Evolutionary conservation across 352 stramenopile species (phyloP).

Genomic region (Stramenopiles sp.): DNA sequence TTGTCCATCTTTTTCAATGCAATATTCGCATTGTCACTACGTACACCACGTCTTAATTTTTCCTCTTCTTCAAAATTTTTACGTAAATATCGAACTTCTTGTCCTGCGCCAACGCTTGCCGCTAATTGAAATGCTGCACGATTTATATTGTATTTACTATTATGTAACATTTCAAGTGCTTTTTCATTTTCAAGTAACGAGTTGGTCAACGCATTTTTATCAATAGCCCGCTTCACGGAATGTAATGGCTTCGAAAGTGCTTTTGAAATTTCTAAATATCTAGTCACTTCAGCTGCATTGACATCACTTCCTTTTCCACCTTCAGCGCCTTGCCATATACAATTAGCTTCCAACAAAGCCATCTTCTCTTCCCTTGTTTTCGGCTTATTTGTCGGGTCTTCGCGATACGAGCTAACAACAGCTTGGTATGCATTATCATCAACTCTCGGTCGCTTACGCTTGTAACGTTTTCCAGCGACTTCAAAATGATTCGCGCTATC

Average conservation of each 20-base stretch:
- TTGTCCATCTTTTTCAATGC: too few relatives aligned
- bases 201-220: neutral
- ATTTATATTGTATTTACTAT: neutral
- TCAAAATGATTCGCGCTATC: neutral
- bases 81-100: neutral
- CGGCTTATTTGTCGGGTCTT: neutral
- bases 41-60: neutral
- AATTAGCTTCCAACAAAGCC: neutral
- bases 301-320: neutral
- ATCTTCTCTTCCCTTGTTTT: neutral
- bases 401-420: neutral
- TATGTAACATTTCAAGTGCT: neutral
- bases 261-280: neutral
- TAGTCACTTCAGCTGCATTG: neutral
- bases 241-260: neutral
- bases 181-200: neutral
- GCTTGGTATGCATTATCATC: neutral
- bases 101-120: neutral
- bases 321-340: neutral
- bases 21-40: neutral
- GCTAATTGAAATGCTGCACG: neutral
- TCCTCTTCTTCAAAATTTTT: neutral
- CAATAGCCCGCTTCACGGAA: neutral
- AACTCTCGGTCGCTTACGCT: neutral
- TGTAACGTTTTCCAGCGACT: neutral